Base-by-base conservation (phyloP, 2,329 filamentous ascomycete species). In the Alternaria sp. region DNA sequence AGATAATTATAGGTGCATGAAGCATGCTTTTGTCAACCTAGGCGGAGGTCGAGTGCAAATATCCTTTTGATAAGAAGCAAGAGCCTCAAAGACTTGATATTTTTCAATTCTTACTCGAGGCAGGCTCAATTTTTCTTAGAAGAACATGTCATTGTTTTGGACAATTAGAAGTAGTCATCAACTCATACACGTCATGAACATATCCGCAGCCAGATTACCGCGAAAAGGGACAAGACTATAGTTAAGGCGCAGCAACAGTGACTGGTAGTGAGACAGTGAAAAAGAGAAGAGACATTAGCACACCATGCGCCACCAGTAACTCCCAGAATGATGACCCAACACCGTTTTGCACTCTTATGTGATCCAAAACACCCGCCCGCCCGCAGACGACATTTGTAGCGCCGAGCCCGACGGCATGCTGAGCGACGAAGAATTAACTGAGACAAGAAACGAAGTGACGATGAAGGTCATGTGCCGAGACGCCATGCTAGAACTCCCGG, bases 181-280 rank as follows among this genome's bases (percentile, higher is more conserved):
- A 65, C 61, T 65, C 68, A 66, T 70, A 62, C 62, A 70, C 56
- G 67, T 68, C 68, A 65, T 70, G 61, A 64, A 60, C 54, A 61
- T 51, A 58, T 68, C 65, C 56, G 58, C 62, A 66, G 54, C 56
- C 52, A 53, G 26, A 51, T 56, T 29, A 56, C 57, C 59, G 56
- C 63, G 66, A 65, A 69, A 55, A 60, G 60, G 63, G 63, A 54
- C 62, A 64, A 66, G 62, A 70, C 66, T 57, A 57, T 58, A 60
- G 56, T 51, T 59, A 60, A 60, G 54, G 62, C 54, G 58, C 60
- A 54, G 54, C 36, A 52, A 49, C 53, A 61, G 28, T 61, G 58
- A 60, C 63, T 52, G 55, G 52, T 45, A 54, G 61, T 41, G 42
- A 56, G 37, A 58, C 44, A 36, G 33, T 49, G 37, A 10, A 48